Evolutionary conservation across 192 early-diverging fungal genomes (phyloP).

Genomic region (Coemansia sp.): DNA sequence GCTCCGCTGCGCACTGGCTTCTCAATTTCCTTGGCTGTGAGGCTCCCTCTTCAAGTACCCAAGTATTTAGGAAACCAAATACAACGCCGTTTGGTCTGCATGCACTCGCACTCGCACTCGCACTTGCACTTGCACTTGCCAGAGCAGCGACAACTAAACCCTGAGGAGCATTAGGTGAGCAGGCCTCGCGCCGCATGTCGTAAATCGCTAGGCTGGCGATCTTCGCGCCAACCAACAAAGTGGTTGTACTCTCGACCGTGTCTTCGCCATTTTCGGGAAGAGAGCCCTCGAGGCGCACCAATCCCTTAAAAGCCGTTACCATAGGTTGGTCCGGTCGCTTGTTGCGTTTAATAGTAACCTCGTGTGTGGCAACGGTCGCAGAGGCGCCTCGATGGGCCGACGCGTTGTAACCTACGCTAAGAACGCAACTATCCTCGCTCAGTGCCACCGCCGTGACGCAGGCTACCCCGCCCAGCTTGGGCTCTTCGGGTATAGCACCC

Average conservation of each 20-base stretch:
- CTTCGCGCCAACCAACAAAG: not conserved
- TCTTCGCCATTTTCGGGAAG: not conserved
- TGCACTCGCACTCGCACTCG: not conserved
- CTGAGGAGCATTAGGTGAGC: not conserved
- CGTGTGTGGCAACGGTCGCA: conserved; percentile 12
- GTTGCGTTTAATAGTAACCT: conserved; percentile 5
- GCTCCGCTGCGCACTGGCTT: conserved; percentile 4
- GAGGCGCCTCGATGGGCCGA: not conserved
- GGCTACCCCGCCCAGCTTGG: conserved; percentile 14
- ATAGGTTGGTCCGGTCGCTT: not conserved
- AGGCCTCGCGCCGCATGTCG: not conserved
- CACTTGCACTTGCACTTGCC: conserved; percentile 2
- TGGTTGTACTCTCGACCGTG: not conserved
- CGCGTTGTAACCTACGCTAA: conserved; percentile 29
- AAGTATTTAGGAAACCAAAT: conserved; percentile 24
- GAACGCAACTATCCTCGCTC: not conserved
- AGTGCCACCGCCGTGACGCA: conserved; percentile 11
- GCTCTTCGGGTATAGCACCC: conserved; percentile 1
- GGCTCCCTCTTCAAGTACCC: conserved; percentile 10
- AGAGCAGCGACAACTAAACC: conserved; percentile 22
- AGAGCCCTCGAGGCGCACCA: conserved; percentile 1
- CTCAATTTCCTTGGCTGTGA: not conserved
- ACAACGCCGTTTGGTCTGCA: not conserved
- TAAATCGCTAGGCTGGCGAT: conserved; percentile 17
- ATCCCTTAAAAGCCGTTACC: not conserved